These are phyloP conservation scores for Selaginella tamariscina DNA, from an alignment of 75 land plant genomes.

Conservation along the genomic window DNA sequence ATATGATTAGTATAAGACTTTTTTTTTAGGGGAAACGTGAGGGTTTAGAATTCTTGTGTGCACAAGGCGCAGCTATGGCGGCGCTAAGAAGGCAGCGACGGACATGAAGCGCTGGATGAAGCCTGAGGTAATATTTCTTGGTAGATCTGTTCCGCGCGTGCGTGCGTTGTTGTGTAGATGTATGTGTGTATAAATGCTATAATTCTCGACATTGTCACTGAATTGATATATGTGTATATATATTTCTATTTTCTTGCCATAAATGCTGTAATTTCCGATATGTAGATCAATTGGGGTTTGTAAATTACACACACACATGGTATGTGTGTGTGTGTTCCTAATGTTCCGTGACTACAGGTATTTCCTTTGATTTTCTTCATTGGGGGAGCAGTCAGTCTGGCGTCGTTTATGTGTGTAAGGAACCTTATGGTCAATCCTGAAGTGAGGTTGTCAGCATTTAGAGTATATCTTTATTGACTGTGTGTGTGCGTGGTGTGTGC, in stretches of 20 bases:
- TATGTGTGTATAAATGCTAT: no score
- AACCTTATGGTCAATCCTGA: slow-evolving; percentile 58
- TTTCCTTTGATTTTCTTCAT: slow-evolving; percentile 67
- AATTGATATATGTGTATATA: no score
- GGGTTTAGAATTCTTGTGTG: not conserved
- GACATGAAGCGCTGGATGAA: slow-evolving; percentile 20
- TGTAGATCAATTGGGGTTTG: slow-evolving; percentile 59
- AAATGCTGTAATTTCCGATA: slow-evolving; percentile 42
- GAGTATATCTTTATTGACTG: not conserved
- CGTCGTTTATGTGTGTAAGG: slow-evolving; percentile 47
- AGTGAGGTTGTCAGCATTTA: slow-evolving; percentile 43
- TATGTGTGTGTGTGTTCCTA: slow-evolving; percentile 51
- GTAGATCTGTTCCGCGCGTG: no score
- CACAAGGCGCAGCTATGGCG: not conserved
- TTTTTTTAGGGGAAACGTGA: no score
- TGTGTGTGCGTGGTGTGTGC: not conserved
- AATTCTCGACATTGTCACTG: not conserved
- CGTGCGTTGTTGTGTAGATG: no score
- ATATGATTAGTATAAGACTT: no score
- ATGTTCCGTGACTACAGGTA: slow-evolving; percentile 29
- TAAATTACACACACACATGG: slow-evolving; percentile 39
- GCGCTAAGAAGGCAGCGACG: not conserved
- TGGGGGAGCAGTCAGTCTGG: slow-evolving; percentile 44
- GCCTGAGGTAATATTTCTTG: slow-evolving; percentile 28
- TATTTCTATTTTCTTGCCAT: not conserved